Conservation (phyloP, 139 green algal species). For the Tetradesmus lagerheimii region DNA sequence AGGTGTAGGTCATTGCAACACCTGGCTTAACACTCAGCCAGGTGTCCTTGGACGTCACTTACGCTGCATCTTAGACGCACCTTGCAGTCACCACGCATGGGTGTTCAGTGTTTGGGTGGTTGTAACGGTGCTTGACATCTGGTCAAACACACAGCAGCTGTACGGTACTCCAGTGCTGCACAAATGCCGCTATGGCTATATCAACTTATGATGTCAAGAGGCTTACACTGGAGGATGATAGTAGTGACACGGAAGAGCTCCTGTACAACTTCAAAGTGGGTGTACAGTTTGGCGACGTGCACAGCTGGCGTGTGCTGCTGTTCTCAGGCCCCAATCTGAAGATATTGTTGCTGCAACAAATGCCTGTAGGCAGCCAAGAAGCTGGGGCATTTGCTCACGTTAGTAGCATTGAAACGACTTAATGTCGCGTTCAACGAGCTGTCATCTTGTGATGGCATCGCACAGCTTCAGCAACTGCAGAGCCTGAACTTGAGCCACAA, state of each 20-base stretch:
- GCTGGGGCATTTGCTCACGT: not conserved
- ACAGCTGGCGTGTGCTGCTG: not conserved
- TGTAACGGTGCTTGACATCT: not conserved
- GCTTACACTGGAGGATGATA: not conserved
- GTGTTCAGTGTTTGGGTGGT: no score
- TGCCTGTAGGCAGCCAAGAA: not conserved
- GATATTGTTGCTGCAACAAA: not conserved
- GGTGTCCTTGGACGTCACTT: not conserved
- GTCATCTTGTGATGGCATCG: not conserved
- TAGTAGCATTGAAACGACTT: not conserved
- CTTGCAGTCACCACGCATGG: no score
- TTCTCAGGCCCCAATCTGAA: no score
- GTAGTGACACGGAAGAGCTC: not conserved
- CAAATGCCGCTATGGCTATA: not conserved
- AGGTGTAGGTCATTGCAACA: not conserved
- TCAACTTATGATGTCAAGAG: not conserved
- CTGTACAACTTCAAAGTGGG: constrained; percentile 14
- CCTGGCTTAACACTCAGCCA: not conserved
- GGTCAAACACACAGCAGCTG: not conserved
- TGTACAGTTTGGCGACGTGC: no score
- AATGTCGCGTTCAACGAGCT: constrained; percentile 19
- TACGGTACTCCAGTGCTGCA: not conserved
- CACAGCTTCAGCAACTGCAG: not conserved
- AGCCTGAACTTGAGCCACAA: constrained; percentile 23
- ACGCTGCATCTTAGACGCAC: not conserved